Percentiles rank a stretch among this genome's conserved stretches.
Evolutionary conservation across 1,139 yeast genomes (phyloP).

Genomic region (Debaryomyces sp.): DNA sequence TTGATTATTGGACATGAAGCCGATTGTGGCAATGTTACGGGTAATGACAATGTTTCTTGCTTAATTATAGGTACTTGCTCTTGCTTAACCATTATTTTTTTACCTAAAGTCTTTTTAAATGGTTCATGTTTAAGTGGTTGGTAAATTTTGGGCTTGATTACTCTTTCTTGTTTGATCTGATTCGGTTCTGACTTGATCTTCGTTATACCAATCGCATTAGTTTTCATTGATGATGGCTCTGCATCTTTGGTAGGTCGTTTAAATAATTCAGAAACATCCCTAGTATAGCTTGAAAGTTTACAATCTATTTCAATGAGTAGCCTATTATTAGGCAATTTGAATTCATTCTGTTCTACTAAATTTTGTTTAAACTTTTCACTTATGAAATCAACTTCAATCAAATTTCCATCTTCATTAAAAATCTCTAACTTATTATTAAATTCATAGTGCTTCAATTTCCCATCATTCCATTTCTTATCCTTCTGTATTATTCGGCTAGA

Average conservation of each 20-base stretch:
- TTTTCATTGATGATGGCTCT: not conserved
- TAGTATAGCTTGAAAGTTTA: constrained; percentile 13
- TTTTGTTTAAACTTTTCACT: constrained; percentile 15
- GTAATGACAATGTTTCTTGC: not conserved
- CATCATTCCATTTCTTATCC: constrained; percentile 60
- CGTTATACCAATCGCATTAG: not conserved
- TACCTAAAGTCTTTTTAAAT: not conserved
- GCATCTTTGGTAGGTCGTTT: not conserved
- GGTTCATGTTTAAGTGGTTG: not conserved
- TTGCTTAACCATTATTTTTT: not conserved
- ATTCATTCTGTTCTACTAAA: constrained; percentile 17
- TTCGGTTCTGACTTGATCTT: not conserved
- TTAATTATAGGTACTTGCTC: not conserved
- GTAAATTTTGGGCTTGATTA: not conserved
- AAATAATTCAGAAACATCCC: constrained; percentile 18
- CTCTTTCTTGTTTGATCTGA: not conserved
- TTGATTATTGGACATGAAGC: not conserved
- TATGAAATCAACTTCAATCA: constrained; percentile 40
- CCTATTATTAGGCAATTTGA: constrained; percentile 18
- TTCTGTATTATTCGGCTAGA: constrained; percentile 51
- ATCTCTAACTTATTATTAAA: constrained; percentile 52
- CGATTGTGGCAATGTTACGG: not conserved
- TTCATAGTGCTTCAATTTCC: constrained; percentile 48
- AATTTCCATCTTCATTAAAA: constrained; percentile 35
- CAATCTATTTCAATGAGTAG: constrained; percentile 20